Evolutionary conservation across 176 grass and related monocot species (phyloP).

Genomic region (Tillandsia leiboldiana): DNA sequence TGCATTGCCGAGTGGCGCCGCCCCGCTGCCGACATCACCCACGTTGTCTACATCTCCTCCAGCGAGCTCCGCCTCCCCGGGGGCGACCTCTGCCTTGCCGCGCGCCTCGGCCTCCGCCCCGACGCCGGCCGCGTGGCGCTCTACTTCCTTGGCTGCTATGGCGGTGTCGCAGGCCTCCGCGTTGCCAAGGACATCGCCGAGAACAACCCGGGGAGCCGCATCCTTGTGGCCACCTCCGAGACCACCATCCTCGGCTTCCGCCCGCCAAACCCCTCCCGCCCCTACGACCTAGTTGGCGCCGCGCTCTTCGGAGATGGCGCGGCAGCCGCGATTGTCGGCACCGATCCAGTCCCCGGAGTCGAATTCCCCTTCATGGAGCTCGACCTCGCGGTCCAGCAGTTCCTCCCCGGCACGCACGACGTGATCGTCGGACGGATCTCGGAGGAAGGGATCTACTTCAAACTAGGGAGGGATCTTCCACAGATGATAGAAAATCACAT

Average conservation of each 20-base stretch:
- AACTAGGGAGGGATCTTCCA: constrained; percentile 64
- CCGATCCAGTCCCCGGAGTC: constrained; percentile 38
- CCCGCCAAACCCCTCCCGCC: constrained; percentile 58
- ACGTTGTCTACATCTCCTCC: constrained; percentile 82
- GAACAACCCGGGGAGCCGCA: constrained; percentile 74
- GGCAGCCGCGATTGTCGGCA: constrained; percentile 59
- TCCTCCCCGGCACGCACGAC: constrained; percentile 64
- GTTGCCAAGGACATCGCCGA: constrained; percentile 93
- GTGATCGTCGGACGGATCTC: constrained; percentile 61
- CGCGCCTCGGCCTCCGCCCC: constrained; percentile 45
- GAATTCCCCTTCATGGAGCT: constrained; percentile 73
- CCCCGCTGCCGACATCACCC: constrained; percentile 54
- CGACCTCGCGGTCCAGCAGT: constrained; percentile 57
- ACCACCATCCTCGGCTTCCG: constrained; percentile 80
- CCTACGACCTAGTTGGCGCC: constrained; percentile 79
- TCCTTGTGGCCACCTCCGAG: constrained; percentile 65
- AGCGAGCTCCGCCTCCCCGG: constrained; percentile 77
- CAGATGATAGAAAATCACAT: constrained; percentile 54
- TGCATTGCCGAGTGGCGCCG: constrained; percentile 62
- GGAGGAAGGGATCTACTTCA: constrained; percentile 85
- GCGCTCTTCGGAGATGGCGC: constrained; percentile 84
- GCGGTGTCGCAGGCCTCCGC: constrained; percentile 65
- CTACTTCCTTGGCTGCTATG: constrained; percentile 73
- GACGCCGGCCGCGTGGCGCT: constrained; percentile 56
- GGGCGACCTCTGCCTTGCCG: constrained; percentile 67